Evolutionary conservation across 2,329 filamentous ascomycete genomes (phyloP).

Genomic region (Arthrocladium fulminans): DNA sequence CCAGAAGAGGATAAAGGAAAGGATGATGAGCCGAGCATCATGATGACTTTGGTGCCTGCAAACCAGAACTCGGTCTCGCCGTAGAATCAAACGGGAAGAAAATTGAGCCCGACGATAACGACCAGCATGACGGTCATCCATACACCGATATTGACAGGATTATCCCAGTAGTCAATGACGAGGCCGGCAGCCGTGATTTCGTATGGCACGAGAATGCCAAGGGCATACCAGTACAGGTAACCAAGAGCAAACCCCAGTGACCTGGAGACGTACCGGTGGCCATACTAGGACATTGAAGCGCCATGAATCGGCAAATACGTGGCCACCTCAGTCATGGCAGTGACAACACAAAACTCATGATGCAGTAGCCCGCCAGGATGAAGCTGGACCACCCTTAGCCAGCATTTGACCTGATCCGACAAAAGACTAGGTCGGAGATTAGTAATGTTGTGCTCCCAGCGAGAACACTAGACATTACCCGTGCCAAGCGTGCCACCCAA

Average conservation of each 20-base stretch:
- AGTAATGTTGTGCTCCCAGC: background rate
- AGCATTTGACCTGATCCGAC: conserved; percentile 20
- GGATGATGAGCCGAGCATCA: conserved; percentile 41
- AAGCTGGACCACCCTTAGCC: conserved; percentile 18
- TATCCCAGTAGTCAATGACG: conserved; percentile 56
- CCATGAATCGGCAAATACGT: conserved; percentile 38
- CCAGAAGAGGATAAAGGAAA: conserved; percentile 48
- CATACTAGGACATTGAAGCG: conserved; percentile 37
- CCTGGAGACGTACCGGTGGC: conserved; percentile 35
- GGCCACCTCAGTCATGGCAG: conserved; percentile 34
- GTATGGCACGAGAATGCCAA: conserved; percentile 41
- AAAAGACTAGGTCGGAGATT: conserved; percentile 15
- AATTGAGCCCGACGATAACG: conserved; percentile 46
- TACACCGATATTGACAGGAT: conserved; percentile 34
- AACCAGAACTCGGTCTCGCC: conserved; percentile 50
- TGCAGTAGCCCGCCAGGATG: conserved; percentile 21
- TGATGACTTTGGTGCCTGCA: conserved; percentile 43
- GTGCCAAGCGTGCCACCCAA: conserved; percentile 22
- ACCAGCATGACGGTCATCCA: conserved; percentile 52
- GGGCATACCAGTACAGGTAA: conserved; percentile 41
- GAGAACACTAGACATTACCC: conserved; percentile 9
- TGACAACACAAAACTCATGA: conserved; percentile 43
- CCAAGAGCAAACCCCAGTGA: conserved; percentile 37
- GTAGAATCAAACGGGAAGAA: conserved; percentile 42
- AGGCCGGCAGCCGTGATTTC: conserved; percentile 59